These are phyloP conservation scores for Elsinoe australis DNA, from an alignment of 2,329 filamentous ascomycete genomes.

Conservation along the genomic window DNA sequence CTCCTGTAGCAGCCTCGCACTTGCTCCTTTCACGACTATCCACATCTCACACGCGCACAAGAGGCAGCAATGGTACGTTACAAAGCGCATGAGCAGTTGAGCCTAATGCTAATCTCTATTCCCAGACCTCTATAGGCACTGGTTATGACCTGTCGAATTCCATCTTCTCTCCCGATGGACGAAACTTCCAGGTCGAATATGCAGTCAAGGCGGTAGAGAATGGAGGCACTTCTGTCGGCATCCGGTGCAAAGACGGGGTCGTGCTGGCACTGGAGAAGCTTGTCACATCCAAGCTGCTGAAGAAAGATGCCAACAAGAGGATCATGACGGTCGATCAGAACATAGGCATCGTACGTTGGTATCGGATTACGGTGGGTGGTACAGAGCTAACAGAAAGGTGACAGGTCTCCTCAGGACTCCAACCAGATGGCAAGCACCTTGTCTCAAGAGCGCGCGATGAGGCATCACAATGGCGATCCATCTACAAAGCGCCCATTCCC, in stretches of 20 bases:
- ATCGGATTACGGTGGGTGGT: background rate
- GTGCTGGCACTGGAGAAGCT: slow-evolving; percentile 96
- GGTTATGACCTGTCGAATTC: slow-evolving; percentile 99
- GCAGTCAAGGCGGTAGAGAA: slow-evolving; percentile 98
- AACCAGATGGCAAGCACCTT: slow-evolving; percentile 93
- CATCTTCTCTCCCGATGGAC: slow-evolving; percentile 97
- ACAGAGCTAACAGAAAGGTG: slow-evolving; percentile 8
- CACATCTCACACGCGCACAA: too few species aligned
- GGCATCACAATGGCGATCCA: slow-evolving; percentile 79
- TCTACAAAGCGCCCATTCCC: slow-evolving; percentile 91
- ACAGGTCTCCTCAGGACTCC: slow-evolving; percentile 89
- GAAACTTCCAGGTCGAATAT: slow-evolving; percentile 98
- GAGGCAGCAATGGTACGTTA: too few species aligned
- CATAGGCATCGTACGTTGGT: slow-evolving; percentile 70
- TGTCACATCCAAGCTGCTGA: slow-evolving; percentile 88
- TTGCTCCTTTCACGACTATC: too few species aligned
- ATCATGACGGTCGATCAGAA: slow-evolving; percentile 93
- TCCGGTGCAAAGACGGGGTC: slow-evolving; percentile 93
- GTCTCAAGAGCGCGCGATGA: slow-evolving; percentile 91
- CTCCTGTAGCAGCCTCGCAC: too few species aligned
- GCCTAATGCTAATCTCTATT: background rate
- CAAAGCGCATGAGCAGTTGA: too few species aligned
- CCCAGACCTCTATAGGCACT: slow-evolving; percentile 97
- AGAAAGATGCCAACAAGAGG: slow-evolving; percentile 90
- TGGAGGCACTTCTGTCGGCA: slow-evolving; percentile 90